Evolutionary conservation across 495 filamentous ascomycete species (phyloP).

Genomic region (Haplographium delicatum): DNA sequence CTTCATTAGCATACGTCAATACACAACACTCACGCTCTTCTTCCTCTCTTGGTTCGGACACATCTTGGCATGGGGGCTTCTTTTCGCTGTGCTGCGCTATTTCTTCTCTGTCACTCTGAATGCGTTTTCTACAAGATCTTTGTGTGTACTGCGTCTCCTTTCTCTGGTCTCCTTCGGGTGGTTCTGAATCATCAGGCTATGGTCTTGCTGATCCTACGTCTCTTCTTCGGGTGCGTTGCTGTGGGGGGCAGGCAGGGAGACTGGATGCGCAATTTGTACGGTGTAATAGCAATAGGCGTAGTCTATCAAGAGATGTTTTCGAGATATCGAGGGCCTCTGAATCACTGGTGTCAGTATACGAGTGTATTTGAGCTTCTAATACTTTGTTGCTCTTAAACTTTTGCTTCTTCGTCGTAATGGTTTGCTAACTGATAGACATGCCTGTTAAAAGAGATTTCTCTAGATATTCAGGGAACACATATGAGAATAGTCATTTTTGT

Average conservation of each 20-base stretch:
- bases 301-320: constrained; percentile 28
- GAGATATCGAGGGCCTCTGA: constrained; percentile 5
- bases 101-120: constrained; percentile 21
- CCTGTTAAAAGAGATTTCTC: too few relatives aligned
- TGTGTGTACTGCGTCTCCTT: constrained; percentile 15
- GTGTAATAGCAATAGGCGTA: constrained; percentile 33
- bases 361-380: not conserved
- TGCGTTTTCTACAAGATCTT: constrained; percentile 27
- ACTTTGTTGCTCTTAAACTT: not conserved
- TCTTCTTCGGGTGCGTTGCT: constrained; percentile 19
- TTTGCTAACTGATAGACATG: too few relatives aligned
- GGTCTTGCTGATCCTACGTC: constrained; percentile 18
- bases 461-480: too few relatives aligned
- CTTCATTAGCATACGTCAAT: constrained; percentile 13
- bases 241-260: constrained; percentile 17
- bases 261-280: constrained; percentile 28
- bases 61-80: constrained; percentile 24
- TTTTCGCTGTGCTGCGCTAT: constrained; percentile 21
- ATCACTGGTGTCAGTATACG: not conserved
- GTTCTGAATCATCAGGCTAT: constrained; percentile 22
- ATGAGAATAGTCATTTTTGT: too few relatives aligned
- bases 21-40: constrained; percentile 10
- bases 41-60: constrained; percentile 22
- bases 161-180: constrained; percentile 22
- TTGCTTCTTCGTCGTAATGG: too few relatives aligned